Percentiles rank a stretch among this genome's conserved stretches.
These are phyloP conservation scores for Pneumocystis murina DNA, from an alignment of 1,139 yeast genomes.

Conservation along the genomic window DNA sequence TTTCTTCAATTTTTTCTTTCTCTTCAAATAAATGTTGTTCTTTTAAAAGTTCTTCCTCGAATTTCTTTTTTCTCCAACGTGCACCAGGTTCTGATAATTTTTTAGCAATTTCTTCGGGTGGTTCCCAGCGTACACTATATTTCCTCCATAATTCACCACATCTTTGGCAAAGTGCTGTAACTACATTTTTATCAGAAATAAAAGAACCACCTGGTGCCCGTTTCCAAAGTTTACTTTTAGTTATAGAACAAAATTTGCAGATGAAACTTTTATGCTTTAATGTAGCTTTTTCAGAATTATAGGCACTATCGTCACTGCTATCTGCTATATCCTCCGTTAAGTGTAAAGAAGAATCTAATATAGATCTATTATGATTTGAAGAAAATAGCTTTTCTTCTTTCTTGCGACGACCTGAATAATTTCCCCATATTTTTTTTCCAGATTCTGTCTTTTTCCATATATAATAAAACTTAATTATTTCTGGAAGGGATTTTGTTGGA, in stretches of 20 bases:
- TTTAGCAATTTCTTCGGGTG: conserved; percentile 52
- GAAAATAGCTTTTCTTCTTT: conserved; percentile 27
- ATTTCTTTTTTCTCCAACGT: conserved; percentile 40
- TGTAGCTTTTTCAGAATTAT: conserved; percentile 37
- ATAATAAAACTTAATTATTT: conserved; percentile 74
- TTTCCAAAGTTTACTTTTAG: conserved; percentile 48
- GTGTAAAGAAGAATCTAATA: conserved; percentile 17
- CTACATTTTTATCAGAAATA: conserved; percentile 22
- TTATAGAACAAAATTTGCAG: conserved; percentile 55
- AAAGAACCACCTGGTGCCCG: conserved; percentile 50
- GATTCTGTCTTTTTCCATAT: conserved; percentile 76
- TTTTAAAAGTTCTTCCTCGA: conserved; percentile 56
- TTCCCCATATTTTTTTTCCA: conserved; percentile 74
- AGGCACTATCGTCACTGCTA: conserved; percentile 56
- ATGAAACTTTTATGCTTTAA: conserved; percentile 28
- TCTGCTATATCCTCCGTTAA: conserved; percentile 43
- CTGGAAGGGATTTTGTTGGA: conserved; percentile 51
- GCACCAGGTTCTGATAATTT: conserved; percentile 34
- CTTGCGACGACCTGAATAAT: conserved; percentile 54
- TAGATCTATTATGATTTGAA: conserved; percentile 23
- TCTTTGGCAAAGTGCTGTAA: conserved; percentile 57
- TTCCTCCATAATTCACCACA: conserved; percentile 88
- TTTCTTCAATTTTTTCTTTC: conserved; percentile 4
- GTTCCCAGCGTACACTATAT: conserved; percentile 82
- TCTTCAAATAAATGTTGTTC: conserved; percentile 30